These are phyloP conservation scores for Stemphylium vesicarium DNA, from an alignment of 2,329 filamentous ascomycete species.

Conservation along the genomic window DNA sequence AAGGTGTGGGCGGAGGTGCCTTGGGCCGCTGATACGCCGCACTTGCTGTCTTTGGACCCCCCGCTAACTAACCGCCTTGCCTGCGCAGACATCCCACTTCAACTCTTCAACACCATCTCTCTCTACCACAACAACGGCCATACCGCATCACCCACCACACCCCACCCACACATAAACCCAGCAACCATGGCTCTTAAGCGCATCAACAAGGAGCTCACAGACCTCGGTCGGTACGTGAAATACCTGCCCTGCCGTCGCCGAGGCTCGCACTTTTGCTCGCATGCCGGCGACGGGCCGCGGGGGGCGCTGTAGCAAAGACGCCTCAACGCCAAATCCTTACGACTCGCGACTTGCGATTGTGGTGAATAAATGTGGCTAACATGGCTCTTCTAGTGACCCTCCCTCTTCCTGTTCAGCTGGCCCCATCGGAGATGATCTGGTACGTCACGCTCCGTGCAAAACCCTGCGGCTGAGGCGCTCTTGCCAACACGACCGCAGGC, in stretches of 20 bases:
- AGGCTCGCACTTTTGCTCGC: conserved; percentile 44
- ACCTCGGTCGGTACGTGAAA: conserved; percentile 78
- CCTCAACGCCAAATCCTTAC: conserved; percentile 18
- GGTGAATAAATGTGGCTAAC: conserved; percentile 41
- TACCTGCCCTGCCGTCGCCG: conserved; percentile 21
- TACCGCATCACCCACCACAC: conserved; percentile 19
- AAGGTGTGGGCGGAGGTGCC: conserved; percentile 26
- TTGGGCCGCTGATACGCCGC: conserved; percentile 45
- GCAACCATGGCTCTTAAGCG: conserved; percentile 81
- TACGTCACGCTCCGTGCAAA: conserved; percentile 62
- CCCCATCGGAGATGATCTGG: conserved; percentile 95
- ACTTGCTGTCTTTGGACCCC: conserved; percentile 38
- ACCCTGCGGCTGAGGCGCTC: conserved; percentile 42
- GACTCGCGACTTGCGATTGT: conserved; percentile 5
- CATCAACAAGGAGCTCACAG: conserved; percentile 93
- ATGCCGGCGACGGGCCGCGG: conserved; percentile 46
- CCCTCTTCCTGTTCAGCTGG: conserved; percentile 98
- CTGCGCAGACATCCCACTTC: conserved; percentile 44
- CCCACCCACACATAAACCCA: conserved; percentile 31
- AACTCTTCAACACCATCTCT: conserved; percentile 41
- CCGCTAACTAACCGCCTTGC: conserved; percentile 39
- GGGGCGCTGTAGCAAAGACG: conserved; percentile 33
- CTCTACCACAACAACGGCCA: conserved; percentile 22
- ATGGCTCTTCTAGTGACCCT: conserved; percentile 73
- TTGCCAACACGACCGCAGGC: conserved; percentile 20